Evolutionary conservation across 2,329 filamentous ascomycete species (phyloP).

Genomic region (Fusarium sp.): DNA sequence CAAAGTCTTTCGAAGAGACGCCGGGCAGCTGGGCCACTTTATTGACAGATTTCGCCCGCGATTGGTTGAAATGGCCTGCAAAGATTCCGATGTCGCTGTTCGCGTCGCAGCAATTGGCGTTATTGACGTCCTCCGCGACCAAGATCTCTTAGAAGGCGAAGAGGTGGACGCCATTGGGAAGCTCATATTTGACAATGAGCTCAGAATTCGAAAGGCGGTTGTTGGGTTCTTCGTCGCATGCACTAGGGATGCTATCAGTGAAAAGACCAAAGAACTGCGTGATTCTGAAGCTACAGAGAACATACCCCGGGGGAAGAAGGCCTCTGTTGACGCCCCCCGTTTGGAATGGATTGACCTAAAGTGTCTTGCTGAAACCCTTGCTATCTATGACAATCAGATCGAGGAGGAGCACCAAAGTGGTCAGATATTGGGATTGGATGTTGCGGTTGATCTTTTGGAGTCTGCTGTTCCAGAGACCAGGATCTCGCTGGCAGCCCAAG

Average conservation of each 20-base stretch:
- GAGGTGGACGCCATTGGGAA: conserved; percentile 90
- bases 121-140: conserved; percentile 81
- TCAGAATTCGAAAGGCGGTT: conserved; percentile 85
- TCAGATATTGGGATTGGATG: conserved; percentile 55
- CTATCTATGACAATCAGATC: conserved; percentile 79
- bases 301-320: conserved; percentile 70
- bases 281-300: conserved; percentile 82
- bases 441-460: conserved; percentile 65
- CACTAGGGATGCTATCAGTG: conserved; percentile 81
- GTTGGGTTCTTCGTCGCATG: conserved; percentile 90
- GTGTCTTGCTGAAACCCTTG: conserved; percentile 83
- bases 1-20: conserved; percentile 79
- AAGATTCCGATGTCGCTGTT: conserved; percentile 82
- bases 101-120: conserved; percentile 82
- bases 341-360: conserved; percentile 92
- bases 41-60: conserved; percentile 89
- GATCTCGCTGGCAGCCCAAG: conserved; percentile 85
- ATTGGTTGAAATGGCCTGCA: conserved; percentile 90
- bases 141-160: conserved; percentile 86
- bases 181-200: conserved; percentile 87
- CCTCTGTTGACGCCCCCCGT: conserved; percentile 79
- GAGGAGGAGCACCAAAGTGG: conserved; percentile 64
- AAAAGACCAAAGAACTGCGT: conserved; percentile 83
- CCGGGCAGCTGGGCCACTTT: conserved; percentile 87
- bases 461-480: conserved; percentile 77